Evolutionary conservation across 495 filamentous ascomycete species (phyloP).

Genomic region (Aspergillus avenaceus): DNA sequence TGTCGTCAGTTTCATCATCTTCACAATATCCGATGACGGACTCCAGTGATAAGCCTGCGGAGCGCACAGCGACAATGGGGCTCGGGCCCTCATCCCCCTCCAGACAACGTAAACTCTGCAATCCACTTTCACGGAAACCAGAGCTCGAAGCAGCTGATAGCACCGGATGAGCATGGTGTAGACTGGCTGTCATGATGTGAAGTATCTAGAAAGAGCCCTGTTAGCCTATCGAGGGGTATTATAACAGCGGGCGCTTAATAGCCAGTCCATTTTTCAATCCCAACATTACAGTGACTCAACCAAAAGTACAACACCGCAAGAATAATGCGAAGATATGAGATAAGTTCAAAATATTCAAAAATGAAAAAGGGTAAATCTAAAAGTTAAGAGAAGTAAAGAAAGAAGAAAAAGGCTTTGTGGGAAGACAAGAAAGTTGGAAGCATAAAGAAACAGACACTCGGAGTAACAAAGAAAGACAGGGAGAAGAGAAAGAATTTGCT

Average conservation of each 20-base stretch:
- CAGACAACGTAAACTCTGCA: constrained; percentile 41
- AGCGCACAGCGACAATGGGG: constrained; percentile 80
- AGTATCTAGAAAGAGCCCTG: constrained; percentile 61
- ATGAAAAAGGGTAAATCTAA: background rate
- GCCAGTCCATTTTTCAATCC: background rate
- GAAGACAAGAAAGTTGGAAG: background rate
- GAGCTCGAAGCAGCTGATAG: constrained; percentile 70
- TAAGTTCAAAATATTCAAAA: background rate
- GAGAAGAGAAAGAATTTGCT: constrained; percentile 4
- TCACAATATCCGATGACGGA: constrained; percentile 63
- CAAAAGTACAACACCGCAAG: background rate
- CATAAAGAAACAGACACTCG: background rate
- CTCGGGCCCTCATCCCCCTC: constrained; percentile 34
- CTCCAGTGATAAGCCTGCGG: constrained; percentile 74
- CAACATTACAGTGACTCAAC: background rate
- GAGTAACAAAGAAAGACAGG: background rate
- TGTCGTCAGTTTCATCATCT: constrained; percentile 27
- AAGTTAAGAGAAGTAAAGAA: background rate
- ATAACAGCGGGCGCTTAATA: background rate
- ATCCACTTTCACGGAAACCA: constrained; percentile 88
- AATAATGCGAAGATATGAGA: background rate
- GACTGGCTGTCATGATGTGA: constrained; percentile 73
- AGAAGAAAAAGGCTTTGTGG: background rate
- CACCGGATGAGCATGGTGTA: constrained; percentile 64
- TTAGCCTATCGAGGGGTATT: constrained; percentile 3